Evolutionary conservation across 495 filamentous ascomycete species (phyloP).

Genomic region (Aspergillus nidulans): DNA sequence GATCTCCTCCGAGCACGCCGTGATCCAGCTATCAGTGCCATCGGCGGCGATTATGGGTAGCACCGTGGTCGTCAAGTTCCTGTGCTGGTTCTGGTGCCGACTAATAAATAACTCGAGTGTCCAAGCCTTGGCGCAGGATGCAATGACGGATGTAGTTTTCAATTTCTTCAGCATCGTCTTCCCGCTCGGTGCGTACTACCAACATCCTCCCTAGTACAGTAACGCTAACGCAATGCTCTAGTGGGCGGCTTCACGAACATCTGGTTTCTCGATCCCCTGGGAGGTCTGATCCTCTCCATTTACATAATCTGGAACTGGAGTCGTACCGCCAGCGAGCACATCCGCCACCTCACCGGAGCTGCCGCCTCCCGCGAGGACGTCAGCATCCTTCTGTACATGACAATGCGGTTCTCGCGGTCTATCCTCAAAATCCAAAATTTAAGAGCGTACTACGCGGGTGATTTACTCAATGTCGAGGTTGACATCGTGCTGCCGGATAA

Average conservation of each 20-base stretch:
- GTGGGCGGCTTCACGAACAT: conserved; percentile 71
- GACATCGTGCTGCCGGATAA: conserved; percentile 78
- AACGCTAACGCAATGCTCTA: conserved; percentile 16
- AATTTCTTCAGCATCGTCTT: conserved; percentile 82
- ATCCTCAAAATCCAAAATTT: conserved; percentile 85
- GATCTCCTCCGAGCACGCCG: conserved; percentile 55
- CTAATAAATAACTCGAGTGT: conserved; percentile 84
- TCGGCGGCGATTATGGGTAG: conserved; percentile 76
- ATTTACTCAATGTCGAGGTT: conserved; percentile 83
- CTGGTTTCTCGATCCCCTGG: conserved; percentile 85
- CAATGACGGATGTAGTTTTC: conserved; percentile 77
- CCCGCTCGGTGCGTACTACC: conserved; percentile 21
- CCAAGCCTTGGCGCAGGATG: conserved; percentile 70
- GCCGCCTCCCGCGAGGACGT: conserved; percentile 75
- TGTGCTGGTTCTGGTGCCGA: conserved; percentile 90
- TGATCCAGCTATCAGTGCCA: conserved; percentile 68
- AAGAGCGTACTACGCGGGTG: conserved; percentile 84
- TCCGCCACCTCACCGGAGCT: conserved; percentile 76
- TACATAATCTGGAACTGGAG: conserved; percentile 88
- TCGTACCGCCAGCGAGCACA: conserved; percentile 68
- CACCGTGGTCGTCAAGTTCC: conserved; percentile 75
- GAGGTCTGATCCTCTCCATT: conserved; percentile 73
- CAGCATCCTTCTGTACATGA: conserved; percentile 83
- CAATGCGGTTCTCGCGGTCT: conserved; percentile 88
- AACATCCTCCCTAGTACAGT: not conserved